A percentile compares a stretch with the other conserved stretches of the same genome.
Conservation (phyloP, 805 yeast species). For the Nadsonia fulvescens region DNA sequence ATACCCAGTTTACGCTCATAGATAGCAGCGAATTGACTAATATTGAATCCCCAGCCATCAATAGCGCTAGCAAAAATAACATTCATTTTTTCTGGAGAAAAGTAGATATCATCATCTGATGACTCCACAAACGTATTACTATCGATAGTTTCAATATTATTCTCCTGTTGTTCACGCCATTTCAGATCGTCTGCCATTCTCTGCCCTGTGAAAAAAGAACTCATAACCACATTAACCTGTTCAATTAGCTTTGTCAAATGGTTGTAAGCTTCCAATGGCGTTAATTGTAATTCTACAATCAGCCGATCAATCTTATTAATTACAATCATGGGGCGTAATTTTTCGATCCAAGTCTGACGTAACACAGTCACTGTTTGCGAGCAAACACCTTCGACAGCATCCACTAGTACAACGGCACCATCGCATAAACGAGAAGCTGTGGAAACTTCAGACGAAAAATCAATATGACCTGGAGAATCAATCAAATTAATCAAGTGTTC, state of each 20-base stretch:
- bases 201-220: slow-evolving; percentile 83
- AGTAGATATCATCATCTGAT: slow-evolving; percentile 69
- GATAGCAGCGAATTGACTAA: slow-evolving; percentile 74
- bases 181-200: slow-evolving; percentile 70
- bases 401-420: slow-evolving; percentile 89
- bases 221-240: slow-evolving; percentile 88
- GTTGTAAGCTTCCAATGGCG: slow-evolving; percentile 69
- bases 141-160: slow-evolving; percentile 11
- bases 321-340: slow-evolving; percentile 71
- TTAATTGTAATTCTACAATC: slow-evolving; percentile 59
- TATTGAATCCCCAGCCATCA: slow-evolving; percentile 96
- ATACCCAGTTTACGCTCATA: slow-evolving; percentile 75
- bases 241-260: slow-evolving; percentile 70
- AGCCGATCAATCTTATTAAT: slow-evolving; percentile 83
- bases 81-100: slow-evolving; percentile 73
- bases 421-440: slow-evolving; percentile 93
- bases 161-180: slow-evolving; percentile 33
- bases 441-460: slow-evolving; percentile 89
- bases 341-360: slow-evolving; percentile 91
- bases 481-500: slow-evolving; percentile 82
- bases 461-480: slow-evolving; percentile 99
- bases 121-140: slow-evolving; percentile 45
- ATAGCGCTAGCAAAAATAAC: slow-evolving; percentile 82
- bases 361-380: slow-evolving; percentile 91
- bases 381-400: slow-evolving; percentile 96